Evolutionary conservation across 352 stramenopile species (phyloP), one percentile per base, ranked within the genome.

Genomic region (Thalassiosira livingstoniorum): DNA sequence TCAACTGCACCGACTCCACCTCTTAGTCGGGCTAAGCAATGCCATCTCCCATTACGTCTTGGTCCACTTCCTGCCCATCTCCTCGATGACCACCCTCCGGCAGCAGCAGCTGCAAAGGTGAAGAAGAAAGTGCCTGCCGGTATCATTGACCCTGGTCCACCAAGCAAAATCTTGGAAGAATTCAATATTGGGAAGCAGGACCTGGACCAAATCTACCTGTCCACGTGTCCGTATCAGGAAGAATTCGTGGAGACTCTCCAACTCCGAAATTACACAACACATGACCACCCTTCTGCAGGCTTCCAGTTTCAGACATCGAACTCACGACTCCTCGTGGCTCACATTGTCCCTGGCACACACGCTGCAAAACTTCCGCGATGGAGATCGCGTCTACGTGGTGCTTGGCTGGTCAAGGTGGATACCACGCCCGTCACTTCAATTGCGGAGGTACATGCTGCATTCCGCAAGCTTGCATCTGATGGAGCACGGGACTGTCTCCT

Each of bases 341-440:
- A 61, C 25, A 32, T 61, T 10, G 13, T 18, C 2, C 1, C 18
- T 21, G 34, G 53, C 25, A 61, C 53, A 31, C 53, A n/a, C 21
- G 25, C 25, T 25, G 53, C 53, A 15, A 25, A 32, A 13, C 15
- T 61, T 61, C 53, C 3, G 34, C n/a, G n/a, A 31, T 61, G 53
- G 53, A n/a, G 53, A 32, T 61, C 53, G 13, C 3, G 3, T 13
- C 10, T 61, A 31, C 53, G 53, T 4, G 2, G 34, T 61, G 53
- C 53, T 4, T 61, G 53, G 53, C 53, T 61, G 29, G 15, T 61
- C 34, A 4, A 61, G 15, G 53, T 61, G 5, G 53, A 61, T 61
- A 27, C 10, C 18, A 25, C 18, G 18, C 13, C 18, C 10, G 21
- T 61, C 13, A 35, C 53, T 1, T 15, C 53, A 18, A 31, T 32